Percentiles rank a stretch among this genome's conserved stretches.
Evolutionary conservation across 441 rosid species (phyloP).

Genomic region (Theobroma grandiflorum): DNA sequence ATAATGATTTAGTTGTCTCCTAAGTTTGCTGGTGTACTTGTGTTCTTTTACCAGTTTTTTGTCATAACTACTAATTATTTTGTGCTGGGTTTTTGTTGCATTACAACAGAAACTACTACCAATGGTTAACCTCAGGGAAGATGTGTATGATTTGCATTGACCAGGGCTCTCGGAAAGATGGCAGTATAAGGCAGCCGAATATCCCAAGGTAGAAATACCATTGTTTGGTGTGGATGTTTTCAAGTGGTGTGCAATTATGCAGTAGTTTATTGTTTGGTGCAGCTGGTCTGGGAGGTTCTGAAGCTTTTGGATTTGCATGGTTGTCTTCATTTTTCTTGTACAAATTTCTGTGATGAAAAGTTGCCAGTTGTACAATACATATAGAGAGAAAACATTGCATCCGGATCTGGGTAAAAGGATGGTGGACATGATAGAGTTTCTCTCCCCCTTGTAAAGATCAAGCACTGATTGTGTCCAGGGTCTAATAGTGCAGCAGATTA

Average conservation of each 20-base stretch:
- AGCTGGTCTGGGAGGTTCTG: neutral
- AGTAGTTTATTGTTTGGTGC: neutral
- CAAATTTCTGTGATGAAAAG: neutral
- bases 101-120: neutral
- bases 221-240: too few relatives aligned
- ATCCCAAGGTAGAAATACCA: neutral
- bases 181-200: conserved; percentile 2
- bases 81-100: neutral
- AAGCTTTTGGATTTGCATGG: neutral
- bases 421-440: neutral
- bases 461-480: neutral
- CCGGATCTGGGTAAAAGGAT: neutral
- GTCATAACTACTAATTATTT: neutral
- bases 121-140: neutral
- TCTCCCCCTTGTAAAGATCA: neutral
- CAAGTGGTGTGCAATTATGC: neutral
- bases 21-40: neutral
- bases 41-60: neutral
- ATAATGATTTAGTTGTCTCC: neutral
- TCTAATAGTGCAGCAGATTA: neutral
- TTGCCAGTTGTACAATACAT: too few relatives aligned
- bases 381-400: too few relatives aligned
- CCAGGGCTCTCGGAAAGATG: neutral
- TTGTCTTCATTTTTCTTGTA: neutral
- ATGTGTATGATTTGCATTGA: neutral